Evolutionary conservation across 345 rosid species (phyloP).

Genomic region (Euclidium syriacum): DNA sequence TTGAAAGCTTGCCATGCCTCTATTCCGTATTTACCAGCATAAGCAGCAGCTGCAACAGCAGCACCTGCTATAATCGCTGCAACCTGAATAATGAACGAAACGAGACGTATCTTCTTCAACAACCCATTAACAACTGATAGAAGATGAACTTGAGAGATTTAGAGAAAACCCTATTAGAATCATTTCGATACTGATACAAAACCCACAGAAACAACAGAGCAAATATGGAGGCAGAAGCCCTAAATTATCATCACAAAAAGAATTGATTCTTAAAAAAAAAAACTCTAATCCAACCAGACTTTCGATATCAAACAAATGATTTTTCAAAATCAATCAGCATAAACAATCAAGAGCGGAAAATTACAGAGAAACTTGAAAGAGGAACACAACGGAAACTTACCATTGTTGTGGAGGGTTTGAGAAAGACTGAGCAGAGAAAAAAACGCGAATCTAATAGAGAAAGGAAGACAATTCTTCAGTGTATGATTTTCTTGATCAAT

Average conservation of each 20-base stretch:
- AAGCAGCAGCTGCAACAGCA: slow-evolving; percentile 61
- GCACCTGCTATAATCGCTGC: slow-evolving; percentile 44
- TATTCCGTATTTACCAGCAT: slow-evolving; percentile 55
- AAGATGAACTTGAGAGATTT: background rate
- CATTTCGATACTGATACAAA: background rate
- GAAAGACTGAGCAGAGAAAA: background rate
- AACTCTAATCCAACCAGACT: background rate
- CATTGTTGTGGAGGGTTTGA: slow-evolving; percentile 5
- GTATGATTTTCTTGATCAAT: background rate
- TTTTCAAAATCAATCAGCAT: background rate
- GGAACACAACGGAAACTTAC: background rate
- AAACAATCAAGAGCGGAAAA: background rate
- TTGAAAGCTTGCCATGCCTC: slow-evolving; percentile 58
- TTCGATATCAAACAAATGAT: background rate
- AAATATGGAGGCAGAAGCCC: background rate
- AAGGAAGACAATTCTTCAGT: background rate
- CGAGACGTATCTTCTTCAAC: background rate
- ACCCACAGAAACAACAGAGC: background rate
- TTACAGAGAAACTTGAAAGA: background rate
- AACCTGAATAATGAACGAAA: slow-evolving; percentile 25
- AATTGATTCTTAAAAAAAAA: too few relatives aligned
- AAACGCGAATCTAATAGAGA: background rate
- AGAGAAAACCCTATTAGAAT: background rate
- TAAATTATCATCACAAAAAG: background rate
- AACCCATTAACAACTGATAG: background rate